These are phyloP conservation scores for Strobilomyces echinocephalus DNA, from an alignment of 768 basidiomycete genomes.

Conservation along the genomic window DNA sequence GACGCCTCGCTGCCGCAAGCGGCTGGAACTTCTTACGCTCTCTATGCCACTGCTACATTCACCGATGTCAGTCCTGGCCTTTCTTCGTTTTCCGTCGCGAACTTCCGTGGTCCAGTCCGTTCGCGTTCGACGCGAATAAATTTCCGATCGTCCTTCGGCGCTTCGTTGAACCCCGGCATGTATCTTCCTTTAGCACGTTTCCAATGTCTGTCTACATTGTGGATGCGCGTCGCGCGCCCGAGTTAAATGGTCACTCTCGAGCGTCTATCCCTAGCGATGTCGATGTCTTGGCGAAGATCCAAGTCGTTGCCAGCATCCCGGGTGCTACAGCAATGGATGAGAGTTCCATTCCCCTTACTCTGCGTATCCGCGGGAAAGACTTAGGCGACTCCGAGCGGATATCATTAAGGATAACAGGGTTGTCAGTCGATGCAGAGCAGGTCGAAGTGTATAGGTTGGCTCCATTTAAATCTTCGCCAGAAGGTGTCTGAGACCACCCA, in stretches of 20 bases:
- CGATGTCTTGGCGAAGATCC: constrained; percentile 56
- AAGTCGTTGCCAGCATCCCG: constrained; percentile 62
- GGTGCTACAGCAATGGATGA: constrained; percentile 45
- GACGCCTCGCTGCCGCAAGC: constrained; percentile 35
- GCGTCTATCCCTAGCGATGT: constrained; percentile 47
- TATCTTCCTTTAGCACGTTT: constrained; percentile 25
- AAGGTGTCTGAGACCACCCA: constrained; percentile 5
- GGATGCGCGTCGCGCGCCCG: constrained; percentile 30
- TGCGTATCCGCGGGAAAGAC: constrained; percentile 58
- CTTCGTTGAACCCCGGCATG: constrained; percentile 42
- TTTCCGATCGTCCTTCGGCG: constrained; percentile 48
- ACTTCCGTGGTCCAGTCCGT: constrained; percentile 54
- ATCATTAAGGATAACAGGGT: constrained; percentile 51
- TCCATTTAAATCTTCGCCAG: background rate
- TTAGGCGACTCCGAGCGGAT: constrained; percentile 46
- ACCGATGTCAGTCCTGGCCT: constrained; percentile 40
- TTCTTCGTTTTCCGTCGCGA: constrained; percentile 43
- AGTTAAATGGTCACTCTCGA: constrained; percentile 7
- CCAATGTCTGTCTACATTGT: constrained; percentile 42
- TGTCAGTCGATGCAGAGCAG: constrained; percentile 58
- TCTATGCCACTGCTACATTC: constrained; percentile 66
- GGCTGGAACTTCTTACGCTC: constrained; percentile 57
- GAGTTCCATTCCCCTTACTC: constrained; percentile 45
- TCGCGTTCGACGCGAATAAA: constrained; percentile 41
- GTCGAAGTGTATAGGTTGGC: constrained; percentile 62